Evolutionary conservation across 148 eudicot genomes (phyloP).

Genomic region (Tetragonia tetragonoides): DNA sequence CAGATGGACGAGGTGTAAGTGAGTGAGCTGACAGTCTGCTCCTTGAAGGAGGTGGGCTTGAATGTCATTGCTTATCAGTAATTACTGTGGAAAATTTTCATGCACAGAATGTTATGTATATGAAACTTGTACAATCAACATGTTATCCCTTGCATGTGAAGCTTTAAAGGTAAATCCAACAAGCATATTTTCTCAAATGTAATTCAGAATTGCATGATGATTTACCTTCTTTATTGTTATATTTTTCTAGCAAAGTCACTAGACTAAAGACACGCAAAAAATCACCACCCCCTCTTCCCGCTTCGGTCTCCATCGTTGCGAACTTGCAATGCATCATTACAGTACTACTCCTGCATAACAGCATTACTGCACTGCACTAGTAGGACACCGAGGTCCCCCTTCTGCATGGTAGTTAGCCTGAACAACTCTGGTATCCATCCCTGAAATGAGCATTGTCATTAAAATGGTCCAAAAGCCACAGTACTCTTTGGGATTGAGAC

Average conservation of each 20-base stretch:
- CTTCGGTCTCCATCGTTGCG: too few species aligned
- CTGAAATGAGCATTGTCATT: not conserved
- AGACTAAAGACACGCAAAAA: too few species aligned
- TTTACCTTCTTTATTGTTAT: not conserved
- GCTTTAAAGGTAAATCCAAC: not conserved
- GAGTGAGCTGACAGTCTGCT: constrained; percentile 10
- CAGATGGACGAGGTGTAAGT: constrained; percentile 47
- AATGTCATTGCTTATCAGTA: constrained; percentile 24
- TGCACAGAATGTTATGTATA: constrained; percentile 25
- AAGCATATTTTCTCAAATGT: not conserved
- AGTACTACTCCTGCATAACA: too few species aligned
- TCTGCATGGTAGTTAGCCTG: not conserved
- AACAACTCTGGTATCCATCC: not conserved
- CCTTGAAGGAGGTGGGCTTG: constrained; percentile 28
- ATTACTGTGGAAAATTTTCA: constrained; percentile 7
- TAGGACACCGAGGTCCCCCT: too few species aligned
- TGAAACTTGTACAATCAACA: constrained; percentile 12
- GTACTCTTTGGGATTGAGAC: not conserved
- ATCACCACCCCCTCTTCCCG: too few species aligned
- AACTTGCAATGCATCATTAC: too few species aligned
- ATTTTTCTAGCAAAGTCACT: not conserved
- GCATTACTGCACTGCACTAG: too few species aligned
- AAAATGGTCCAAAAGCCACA: not conserved
- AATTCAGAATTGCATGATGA: not conserved
- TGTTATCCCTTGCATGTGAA: not conserved